Base-by-base conservation (phyloP, 495 filamentous ascomycete species). In the Parathielavia appendiculata region DNA sequence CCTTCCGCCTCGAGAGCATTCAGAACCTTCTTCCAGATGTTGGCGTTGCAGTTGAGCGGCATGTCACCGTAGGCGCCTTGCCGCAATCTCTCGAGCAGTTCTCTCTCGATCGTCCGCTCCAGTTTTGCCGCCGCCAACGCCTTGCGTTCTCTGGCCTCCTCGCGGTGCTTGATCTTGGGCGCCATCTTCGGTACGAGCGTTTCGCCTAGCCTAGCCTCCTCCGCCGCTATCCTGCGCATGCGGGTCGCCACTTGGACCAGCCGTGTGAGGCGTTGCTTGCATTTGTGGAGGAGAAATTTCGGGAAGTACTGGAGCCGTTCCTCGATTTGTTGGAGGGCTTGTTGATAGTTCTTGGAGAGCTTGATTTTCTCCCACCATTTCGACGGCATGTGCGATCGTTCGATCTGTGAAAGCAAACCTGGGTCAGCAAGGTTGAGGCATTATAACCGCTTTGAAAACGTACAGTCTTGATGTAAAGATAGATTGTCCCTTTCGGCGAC, bases 21-120 rank as follows among this genome's bases (percentile, higher is more conserved):
- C 47, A 98, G 80, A 26, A 98, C 95, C 82, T 90, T 93, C 86
- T 96, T 96, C 93, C 93, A 98, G 60, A 98, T 91, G 14, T 77
- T 78, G 71, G 95, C 89, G 69, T 93, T 91, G 16, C 93, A 90
- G 75, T 98, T 98, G 58, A 98, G 73, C 41, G 95, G 93, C 68
- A 87, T 82, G 68, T 97, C 91, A 43, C 93, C 95, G 77, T 97
- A 98, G 1, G 92, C 92, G 40, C 93, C 93, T 70, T 89, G 91
- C 58, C 90, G 78, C 72, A 98, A 73, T 57, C 95, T 76, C 73
- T 97, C 92, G 65, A 98, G 88, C 63, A 98, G 78, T 73, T 97
- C 93, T 51, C 95, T 81, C 82, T 98, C 93, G 76, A 97, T 97
- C 10, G 90, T 88, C 58, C 90, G 79, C 80, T 98, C 93, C 32